A percentile compares a stretch with the other conserved stretches of the same genome.
phyloP scores from a whole-genome alignment of 805 yeast species.

The Myxozyma mucilagina region DNA sequence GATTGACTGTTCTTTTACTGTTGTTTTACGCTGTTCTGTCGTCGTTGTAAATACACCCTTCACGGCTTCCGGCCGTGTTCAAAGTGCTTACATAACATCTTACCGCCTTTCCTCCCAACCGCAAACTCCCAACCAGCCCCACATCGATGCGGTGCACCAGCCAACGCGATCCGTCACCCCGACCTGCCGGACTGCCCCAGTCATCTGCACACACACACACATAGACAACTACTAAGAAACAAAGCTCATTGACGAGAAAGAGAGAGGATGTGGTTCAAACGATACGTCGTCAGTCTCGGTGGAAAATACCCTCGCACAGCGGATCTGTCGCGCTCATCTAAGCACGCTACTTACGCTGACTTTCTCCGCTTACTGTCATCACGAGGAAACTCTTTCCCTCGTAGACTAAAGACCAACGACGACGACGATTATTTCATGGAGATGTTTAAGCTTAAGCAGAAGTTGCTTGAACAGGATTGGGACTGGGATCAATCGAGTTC shows the following conservation, averaged over 20 bases:
- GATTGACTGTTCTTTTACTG: background rate
- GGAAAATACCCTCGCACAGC: background rate
- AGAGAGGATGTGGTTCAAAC: conserved; percentile 1
- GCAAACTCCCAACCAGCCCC: background rate
- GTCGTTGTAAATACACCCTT: background rate
- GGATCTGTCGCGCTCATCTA: no score
- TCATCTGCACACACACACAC: no score
- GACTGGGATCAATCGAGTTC: no score
- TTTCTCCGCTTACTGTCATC: no score
- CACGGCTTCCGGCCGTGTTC: background rate
- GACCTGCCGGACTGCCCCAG: background rate
- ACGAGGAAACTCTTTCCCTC: no score
- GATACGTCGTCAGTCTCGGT: background rate
- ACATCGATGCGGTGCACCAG: background rate
- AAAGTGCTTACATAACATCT: background rate
- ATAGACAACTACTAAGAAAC: no score
- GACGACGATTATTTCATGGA: no score
- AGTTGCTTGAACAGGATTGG: no score
- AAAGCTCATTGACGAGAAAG: background rate
- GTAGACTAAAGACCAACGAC: no score
- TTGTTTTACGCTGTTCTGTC: background rate
- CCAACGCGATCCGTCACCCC: background rate
- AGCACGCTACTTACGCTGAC: no score
- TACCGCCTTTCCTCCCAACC: background rate
- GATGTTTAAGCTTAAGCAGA: no score